Conservation (phyloP, 306 rosid species). For the Coriaria nepalensis region DNA sequence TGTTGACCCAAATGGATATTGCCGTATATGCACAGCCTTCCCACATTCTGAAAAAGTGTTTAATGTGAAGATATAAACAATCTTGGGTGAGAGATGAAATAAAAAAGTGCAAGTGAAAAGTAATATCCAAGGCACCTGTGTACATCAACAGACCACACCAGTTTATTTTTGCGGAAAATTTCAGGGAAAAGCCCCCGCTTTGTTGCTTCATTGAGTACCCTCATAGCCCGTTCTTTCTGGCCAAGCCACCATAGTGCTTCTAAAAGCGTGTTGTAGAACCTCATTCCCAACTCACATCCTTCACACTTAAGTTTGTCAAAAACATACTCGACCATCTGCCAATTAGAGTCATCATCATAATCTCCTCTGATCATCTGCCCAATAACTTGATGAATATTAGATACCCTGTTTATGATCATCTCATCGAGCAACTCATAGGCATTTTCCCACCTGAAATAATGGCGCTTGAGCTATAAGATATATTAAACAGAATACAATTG, state of each 20-base stretch:
- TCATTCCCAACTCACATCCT: conserved; percentile 76
- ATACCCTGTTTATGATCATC: conserved; percentile 51
- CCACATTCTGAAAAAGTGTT: conserved; percentile 58
- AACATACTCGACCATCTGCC: conserved; percentile 97
- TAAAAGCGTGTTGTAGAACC: conserved; percentile 69
- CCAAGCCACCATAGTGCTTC: conserved; percentile 96
- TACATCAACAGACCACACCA: conserved; percentile 75
- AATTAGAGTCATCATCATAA: conserved; percentile 80
- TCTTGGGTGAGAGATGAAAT: conserved; percentile 2
- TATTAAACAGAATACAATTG: background rate
- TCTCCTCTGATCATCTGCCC: conserved; percentile 93
- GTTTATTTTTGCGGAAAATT: conserved; percentile 64
- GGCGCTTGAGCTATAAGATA: conserved; percentile 17
- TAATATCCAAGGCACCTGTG: conserved; percentile 49
- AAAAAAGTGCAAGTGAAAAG: conserved; percentile 10
- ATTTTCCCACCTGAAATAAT: conserved; percentile 57
- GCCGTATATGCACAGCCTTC: conserved; percentile 92
- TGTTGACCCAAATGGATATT: conserved; percentile 69
- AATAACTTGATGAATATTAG: conserved; percentile 83
- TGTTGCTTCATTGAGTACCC: conserved; percentile 85
- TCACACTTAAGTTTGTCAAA: conserved; percentile 85
- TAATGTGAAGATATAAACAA: conserved; percentile 13
- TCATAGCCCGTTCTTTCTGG: conserved; percentile 85
- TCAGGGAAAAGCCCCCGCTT: conserved; percentile 86
- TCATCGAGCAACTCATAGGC: conserved; percentile 65